Base-by-base conservation (phyloP, 768 basidiomycete species). In the Mycena crocata region DNA sequence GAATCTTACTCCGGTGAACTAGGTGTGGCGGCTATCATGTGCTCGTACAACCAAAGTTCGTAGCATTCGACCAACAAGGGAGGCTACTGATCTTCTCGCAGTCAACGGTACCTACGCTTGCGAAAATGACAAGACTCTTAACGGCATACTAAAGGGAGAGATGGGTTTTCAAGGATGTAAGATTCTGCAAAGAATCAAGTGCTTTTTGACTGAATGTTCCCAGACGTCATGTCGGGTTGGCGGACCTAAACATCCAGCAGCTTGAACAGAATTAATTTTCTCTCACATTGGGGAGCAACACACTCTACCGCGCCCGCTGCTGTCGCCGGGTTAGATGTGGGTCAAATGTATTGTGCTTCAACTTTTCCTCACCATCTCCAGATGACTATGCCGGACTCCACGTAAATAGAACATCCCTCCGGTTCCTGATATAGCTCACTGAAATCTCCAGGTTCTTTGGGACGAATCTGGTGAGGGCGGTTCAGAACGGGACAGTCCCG, bases 351-450 rank as follows among this genome's bases (percentile, higher is more conserved):
- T 17, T 7, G 19, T 31, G 23, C n/a, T 15, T 23, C 6, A 48
- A 13, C n/a, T 8, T 35, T 39, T 57, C 7, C 50, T 35, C 45
- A 39, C 37, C 23, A 7, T 23, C 31, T 31, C 23, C 56, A 90
- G 88, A 88, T 90, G 89, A 89, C 87, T 1, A 91, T 91, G 89
- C 90, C 90, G 40, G 90, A 79, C n/a, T 79, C 81, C 0, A 85
- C 77, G 34, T 90, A 86, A 77, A 90, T 89, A 60, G 92, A 91
- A 5, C 76, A 77, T 46, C 83, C 82, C 54, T 77, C 93, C 10
- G 84, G 87, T 0, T 73, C n/a, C 5, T 0, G 17, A 19, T 13
- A 42, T 12, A 30, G 46, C 37, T 44, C 40, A 54, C 26, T 31
- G 19, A 24, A 28, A n/a, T 19, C 8, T 7, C 1, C 48, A 64